Conservation (phyloP, 371 early-diverging fungal species). For the Mycotypha africana region DNA sequence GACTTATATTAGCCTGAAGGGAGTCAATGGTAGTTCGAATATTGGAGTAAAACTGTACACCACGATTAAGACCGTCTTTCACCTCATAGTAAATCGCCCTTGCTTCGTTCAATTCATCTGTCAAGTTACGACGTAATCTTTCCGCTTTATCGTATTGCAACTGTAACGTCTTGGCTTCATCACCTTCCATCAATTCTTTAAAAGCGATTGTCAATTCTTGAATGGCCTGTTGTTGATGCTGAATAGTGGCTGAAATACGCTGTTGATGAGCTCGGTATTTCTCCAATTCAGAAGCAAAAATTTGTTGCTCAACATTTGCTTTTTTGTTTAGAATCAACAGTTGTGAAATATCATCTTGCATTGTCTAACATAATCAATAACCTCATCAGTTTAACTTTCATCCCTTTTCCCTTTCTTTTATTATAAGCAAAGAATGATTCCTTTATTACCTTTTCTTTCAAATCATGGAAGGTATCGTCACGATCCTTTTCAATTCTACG, state of each 20-base stretch:
- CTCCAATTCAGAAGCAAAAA: conserved; percentile 86
- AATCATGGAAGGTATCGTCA: conserved; percentile 67
- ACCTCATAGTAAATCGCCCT: conserved; percentile 51
- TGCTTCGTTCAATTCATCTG: conserved; percentile 57
- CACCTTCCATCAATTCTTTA: conserved; percentile 68
- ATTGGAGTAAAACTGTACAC: conserved; percentile 77
- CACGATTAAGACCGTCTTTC: conserved; percentile 67
- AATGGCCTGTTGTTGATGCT: conserved; percentile 72
- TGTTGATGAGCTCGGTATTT: conserved; percentile 82
- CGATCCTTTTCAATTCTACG: conserved; percentile 77
- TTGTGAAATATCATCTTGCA: conserved; percentile 87
- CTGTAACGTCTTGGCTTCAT: conserved; percentile 64
- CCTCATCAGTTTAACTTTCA: not conserved
- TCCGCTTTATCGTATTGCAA: conserved; percentile 66
- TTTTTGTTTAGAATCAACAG: conserved; percentile 79
- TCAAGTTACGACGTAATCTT: conserved; percentile 48
- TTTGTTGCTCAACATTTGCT: conserved; percentile 71
- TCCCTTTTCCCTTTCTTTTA: not conserved
- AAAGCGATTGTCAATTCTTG: conserved; percentile 72
- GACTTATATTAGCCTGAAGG: conserved; percentile 54
- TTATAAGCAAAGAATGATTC: not conserved
- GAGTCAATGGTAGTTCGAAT: conserved; percentile 61
- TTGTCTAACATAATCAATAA: conserved; percentile 39
- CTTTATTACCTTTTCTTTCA: conserved; percentile 70
- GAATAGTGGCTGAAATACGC: conserved; percentile 67